A percentile compares a stretch with the other conserved stretches of the same genome.
Conservation (phyloP, 352 stramenopile species). For the Peronospora farinosa region DNA sequence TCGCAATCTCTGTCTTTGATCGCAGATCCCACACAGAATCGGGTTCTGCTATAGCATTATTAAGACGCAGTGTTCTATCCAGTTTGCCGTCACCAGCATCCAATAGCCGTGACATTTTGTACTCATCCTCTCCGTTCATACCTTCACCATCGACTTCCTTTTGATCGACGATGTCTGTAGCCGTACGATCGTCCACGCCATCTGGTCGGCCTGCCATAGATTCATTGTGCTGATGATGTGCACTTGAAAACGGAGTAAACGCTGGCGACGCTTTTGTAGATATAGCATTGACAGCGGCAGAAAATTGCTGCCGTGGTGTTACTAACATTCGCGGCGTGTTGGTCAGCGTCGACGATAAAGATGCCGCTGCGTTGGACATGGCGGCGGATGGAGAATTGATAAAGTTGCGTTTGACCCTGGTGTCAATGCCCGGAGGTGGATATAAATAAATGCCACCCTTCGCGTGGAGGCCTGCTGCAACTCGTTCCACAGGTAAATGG, state of each 20-base stretch:
- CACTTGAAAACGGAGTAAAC: slow-evolving; percentile 54
- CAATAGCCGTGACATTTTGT: slow-evolving; percentile 5
- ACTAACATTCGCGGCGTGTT: slow-evolving; percentile 65
- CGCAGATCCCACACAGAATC: slow-evolving; percentile 53
- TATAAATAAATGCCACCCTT: slow-evolving; percentile 52
- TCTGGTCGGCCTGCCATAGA: slow-evolving; percentile 7
- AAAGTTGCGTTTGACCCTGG: slow-evolving; percentile 60
- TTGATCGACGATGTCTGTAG: slow-evolving; percentile 7
- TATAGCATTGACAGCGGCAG: slow-evolving; percentile 66
- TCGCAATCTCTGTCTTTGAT: slow-evolving; percentile 48
- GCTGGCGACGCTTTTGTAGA: slow-evolving; percentile 65
- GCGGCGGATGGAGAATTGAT: slow-evolving; percentile 54
- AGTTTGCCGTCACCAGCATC: slow-evolving; percentile 13
- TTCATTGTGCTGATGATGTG: slow-evolving; percentile 18
- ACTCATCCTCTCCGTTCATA: slow-evolving; percentile 8
- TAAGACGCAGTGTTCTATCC: slow-evolving; percentile 6
- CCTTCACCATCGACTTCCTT: slow-evolving; percentile 10
- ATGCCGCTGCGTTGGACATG: slow-evolving; percentile 69
- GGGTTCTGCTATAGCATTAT: slow-evolving; percentile 1
- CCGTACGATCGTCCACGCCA: slow-evolving; percentile 12
- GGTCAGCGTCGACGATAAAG: slow-evolving; percentile 62
- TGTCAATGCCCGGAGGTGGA: slow-evolving; percentile 61
- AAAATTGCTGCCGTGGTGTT: slow-evolving; percentile 69
- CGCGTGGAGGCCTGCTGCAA: slow-evolving; percentile 35
- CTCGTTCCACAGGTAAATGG: slow-evolving; percentile 14